Conservation (phyloP, 2,329 filamentous ascomycete species). For the Teratosphaeriaceae sp. region DNA sequence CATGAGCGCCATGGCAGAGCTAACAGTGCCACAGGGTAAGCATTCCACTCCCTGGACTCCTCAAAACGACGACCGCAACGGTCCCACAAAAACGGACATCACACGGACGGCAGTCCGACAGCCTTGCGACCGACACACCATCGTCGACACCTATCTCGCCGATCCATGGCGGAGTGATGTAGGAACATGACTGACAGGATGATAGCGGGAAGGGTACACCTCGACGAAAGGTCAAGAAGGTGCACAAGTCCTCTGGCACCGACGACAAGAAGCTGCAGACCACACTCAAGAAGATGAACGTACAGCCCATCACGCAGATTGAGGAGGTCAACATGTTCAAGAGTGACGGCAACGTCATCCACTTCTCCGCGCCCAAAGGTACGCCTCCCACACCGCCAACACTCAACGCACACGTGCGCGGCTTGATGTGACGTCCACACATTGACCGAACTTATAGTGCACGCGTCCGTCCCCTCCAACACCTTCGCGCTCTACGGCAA, state of each 20-base stretch:
- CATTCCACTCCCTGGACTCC: slow-evolving; percentile 1
- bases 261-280: slow-evolving; percentile 99
- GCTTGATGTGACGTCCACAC: too few relatives aligned
- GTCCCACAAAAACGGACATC: neutral
- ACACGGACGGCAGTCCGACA: too few relatives aligned
- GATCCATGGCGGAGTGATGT: too few relatives aligned
- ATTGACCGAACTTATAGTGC: too few relatives aligned
- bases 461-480: slow-evolving; percentile 95
- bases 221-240: slow-evolving; percentile 97
- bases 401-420: neutral
- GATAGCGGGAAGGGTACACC: slow-evolving; percentile 92
- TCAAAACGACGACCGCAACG: slow-evolving; percentile 1
- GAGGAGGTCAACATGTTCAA: slow-evolving; percentile 99
- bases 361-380: slow-evolving; percentile 98
- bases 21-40: slow-evolving; percentile 30
- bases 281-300: slow-evolving; percentile 98
- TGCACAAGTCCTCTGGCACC: slow-evolving; percentile 82
- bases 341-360: slow-evolving; percentile 98
- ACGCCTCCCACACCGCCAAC: slow-evolving; percentile 32
- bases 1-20: slow-evolving; percentile 8
- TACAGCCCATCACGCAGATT: slow-evolving; percentile 98
- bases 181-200: slow-evolving; percentile 16
- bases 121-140: too few relatives aligned
- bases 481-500: slow-evolving; percentile 99
- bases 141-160: slow-evolving; percentile 12